phyloP scores from a whole-genome alignment of 2,329 filamentous ascomycete species.

The Calycina herbarum region DNA sequence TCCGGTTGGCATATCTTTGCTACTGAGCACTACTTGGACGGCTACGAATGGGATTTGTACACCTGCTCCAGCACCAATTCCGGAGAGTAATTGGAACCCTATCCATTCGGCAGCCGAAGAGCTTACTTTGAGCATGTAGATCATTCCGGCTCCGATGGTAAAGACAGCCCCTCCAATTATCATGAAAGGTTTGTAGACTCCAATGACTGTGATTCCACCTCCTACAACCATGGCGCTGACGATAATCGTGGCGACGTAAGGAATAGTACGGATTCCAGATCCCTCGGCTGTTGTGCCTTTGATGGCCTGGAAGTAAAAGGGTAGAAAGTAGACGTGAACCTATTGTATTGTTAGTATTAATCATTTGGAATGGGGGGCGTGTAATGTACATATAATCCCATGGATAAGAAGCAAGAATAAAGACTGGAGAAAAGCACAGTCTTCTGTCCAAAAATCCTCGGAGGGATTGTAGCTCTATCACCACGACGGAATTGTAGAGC shows the following conservation, averaged over 20 bases:
- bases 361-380: slow-evolving; percentile 39
- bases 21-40: slow-evolving; percentile 50
- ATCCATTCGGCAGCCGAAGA: slow-evolving; percentile 50
- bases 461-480: slow-evolving; percentile 51
- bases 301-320: slow-evolving; percentile 53
- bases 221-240: slow-evolving; percentile 45
- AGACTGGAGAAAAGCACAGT: slow-evolving; percentile 39
- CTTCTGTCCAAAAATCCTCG: slow-evolving; percentile 44
- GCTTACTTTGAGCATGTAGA: slow-evolving; percentile 44
- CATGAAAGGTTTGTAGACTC: slow-evolving; percentile 47
- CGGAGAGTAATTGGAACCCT: slow-evolving; percentile 52
- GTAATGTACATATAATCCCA: slow-evolving; percentile 34
- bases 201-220: slow-evolving; percentile 41
- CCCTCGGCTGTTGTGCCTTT: slow-evolving; percentile 41
- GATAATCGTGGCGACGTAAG: slow-evolving; percentile 46
- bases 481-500: slow-evolving; percentile 45
- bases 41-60: slow-evolving; percentile 51
- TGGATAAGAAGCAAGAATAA: slow-evolving; percentile 39
- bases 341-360: slow-evolving; percentile 13
- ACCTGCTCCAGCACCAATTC: slow-evolving; percentile 47
- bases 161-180: slow-evolving; percentile 47
- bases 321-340: slow-evolving; percentile 56
- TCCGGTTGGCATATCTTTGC: slow-evolving; percentile 54
- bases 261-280: slow-evolving; percentile 45
- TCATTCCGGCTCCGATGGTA: slow-evolving; percentile 45